phyloP scores from a whole-genome alignment of 352 stramenopile species.

The Pythium myriotylum region DNA sequence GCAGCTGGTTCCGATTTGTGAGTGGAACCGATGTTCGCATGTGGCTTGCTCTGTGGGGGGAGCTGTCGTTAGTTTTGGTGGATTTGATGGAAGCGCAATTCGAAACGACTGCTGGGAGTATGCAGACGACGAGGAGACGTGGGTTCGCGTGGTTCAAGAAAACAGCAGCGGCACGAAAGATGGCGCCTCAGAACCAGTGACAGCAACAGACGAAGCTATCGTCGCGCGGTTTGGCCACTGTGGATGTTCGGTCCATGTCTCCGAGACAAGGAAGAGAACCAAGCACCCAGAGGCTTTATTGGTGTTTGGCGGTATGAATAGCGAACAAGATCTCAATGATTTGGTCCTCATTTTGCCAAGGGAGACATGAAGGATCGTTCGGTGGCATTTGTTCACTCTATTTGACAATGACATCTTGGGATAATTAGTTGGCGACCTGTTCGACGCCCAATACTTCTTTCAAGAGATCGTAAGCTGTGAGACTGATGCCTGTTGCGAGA shows the following conservation, averaged over 20 bases:
- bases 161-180: neutral
- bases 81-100: slow-evolving; percentile 54
- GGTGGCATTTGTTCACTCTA: slow-evolving; percentile 7
- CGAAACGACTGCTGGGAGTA: slow-evolving; percentile 50
- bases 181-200: neutral
- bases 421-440: slow-evolving; percentile 38
- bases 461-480: slow-evolving; percentile 86
- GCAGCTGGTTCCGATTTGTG: slow-evolving; percentile 55
- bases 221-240: slow-evolving; percentile 53
- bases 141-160: slow-evolving; percentile 22
- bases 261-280: neutral
- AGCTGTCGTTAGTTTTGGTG: slow-evolving; percentile 50
- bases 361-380: neutral
- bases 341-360: slow-evolving; percentile 22
- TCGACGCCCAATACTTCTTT: slow-evolving; percentile 87
- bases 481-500: slow-evolving; percentile 83
- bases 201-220: neutral
- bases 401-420: slow-evolving; percentile 4
- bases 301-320: slow-evolving; percentile 60
- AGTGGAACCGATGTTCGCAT: slow-evolving; percentile 60
- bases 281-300: slow-evolving; percentile 32
- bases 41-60: slow-evolving; percentile 32
- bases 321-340: slow-evolving; percentile 28
- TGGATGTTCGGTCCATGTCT: slow-evolving; percentile 26
- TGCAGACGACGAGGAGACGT: slow-evolving; percentile 48